phyloP scores from a whole-genome alignment of 2,329 filamentous ascomycete species.

The Polytolypa hystricis region DNA sequence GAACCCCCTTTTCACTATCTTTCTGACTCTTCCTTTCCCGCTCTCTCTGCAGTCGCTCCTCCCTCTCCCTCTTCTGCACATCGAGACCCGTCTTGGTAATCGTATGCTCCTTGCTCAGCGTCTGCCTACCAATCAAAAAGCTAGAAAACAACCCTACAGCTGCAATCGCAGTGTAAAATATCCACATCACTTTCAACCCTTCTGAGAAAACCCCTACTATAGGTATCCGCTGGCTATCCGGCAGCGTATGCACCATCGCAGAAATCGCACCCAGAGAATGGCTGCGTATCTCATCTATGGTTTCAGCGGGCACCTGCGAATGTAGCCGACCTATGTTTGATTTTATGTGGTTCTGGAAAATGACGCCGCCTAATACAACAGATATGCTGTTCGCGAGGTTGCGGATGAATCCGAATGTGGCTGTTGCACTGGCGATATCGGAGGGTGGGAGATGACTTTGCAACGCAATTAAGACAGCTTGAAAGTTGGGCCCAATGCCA shows the following conservation, averaged over 20 bases:
- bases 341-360: conserved; percentile 29
- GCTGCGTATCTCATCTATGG: background rate
- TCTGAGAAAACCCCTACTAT: conserved; percentile 33
- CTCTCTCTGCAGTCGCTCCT: conserved; percentile 21
- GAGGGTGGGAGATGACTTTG: conserved; percentile 49
- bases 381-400: conserved; percentile 47
- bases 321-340: background rate
- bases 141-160: conserved; percentile 30
- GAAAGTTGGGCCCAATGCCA: conserved; percentile 52
- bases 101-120: conserved; percentile 32
- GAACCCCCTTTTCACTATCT: conserved; percentile 10
- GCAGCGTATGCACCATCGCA: conserved; percentile 23
- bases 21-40: conserved; percentile 11
- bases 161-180: conserved; percentile 35
- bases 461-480: conserved; percentile 50
- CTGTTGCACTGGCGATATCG: conserved; percentile 53
- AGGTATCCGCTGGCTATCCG: conserved; percentile 22
- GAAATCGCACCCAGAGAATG: conserved; percentile 17
- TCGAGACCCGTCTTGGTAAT: conserved; percentile 33
- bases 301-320: too few relatives aligned
- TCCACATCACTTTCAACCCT: conserved; percentile 40
- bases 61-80: conserved; percentile 32
- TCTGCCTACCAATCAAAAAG: conserved; percentile 26
- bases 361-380: conserved; percentile 46
- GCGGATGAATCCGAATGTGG: conserved; percentile 49